These are phyloP conservation scores for Butyriboletus loyo DNA, from an alignment of 768 basidiomycete species.

Conservation along the genomic window DNA sequence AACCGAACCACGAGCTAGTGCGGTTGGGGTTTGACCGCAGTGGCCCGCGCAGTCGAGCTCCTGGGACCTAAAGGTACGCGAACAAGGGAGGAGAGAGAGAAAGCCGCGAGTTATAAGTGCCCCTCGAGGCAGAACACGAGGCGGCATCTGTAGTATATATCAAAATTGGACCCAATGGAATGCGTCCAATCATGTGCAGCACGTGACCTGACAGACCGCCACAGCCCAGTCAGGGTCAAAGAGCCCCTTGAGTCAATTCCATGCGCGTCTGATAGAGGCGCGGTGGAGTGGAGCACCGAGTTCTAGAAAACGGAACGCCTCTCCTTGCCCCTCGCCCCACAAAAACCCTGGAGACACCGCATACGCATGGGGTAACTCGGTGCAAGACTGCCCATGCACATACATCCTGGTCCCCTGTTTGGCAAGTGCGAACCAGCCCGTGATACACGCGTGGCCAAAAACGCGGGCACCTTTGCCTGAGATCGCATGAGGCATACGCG, in stretches of 20 bases:
- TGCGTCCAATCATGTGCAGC: constrained; percentile 18
- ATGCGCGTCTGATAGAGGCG: neutral
- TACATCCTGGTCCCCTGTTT: neutral
- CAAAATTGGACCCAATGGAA: constrained; percentile 11
- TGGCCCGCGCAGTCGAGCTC: constrained; percentile 25
- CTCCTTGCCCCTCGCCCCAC: neutral
- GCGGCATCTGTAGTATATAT: constrained; percentile 12
- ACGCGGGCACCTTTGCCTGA: neutral
- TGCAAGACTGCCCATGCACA: neutral
- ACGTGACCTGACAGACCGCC: constrained; percentile 16
- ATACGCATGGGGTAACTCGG: neutral
- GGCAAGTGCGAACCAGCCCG: neutral
- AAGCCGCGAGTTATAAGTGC: constrained; percentile 14
- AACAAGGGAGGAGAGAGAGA: constrained; percentile 4
- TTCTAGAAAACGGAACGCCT: neutral
- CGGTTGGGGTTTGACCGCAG: constrained; percentile 22
- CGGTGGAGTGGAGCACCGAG: neutral
- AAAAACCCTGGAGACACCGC: neutral
- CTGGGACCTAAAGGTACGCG: constrained; percentile 15
- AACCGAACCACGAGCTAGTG: constrained; percentile 14
- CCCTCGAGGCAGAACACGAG: constrained; percentile 31
- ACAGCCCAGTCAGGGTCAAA: neutral
- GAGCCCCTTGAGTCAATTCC: neutral
- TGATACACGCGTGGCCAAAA: neutral
- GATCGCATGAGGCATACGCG: constrained; percentile 7